Percentiles rank a stretch among this genome's conserved stretches.
These are phyloP conservation scores for Phaffomyces antillensis DNA, from an alignment of 805 yeast genomes.

Conservation along the genomic window DNA sequence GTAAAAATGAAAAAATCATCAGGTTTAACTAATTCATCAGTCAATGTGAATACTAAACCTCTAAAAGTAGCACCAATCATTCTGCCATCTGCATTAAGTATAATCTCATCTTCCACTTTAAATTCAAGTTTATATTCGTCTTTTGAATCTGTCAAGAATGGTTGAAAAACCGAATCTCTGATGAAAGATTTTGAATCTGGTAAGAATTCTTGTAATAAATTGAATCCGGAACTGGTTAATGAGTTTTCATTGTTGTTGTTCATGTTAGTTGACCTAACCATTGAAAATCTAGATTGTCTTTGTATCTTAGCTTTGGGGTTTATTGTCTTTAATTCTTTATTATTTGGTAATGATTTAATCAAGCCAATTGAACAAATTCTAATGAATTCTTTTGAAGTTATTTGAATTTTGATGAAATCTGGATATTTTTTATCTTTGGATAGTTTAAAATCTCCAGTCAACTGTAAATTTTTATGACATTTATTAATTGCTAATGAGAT, in stretches of 20 bases:
- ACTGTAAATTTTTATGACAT: slow-evolving; percentile 42
- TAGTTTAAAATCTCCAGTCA: slow-evolving; percentile 62
- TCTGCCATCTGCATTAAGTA: slow-evolving; percentile 43
- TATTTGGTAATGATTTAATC: slow-evolving; percentile 33
- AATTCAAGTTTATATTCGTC: slow-evolving; percentile 11
- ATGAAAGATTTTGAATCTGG: slow-evolving; percentile 30
- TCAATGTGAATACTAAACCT: slow-evolving; percentile 56
- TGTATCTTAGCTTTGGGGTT: slow-evolving; percentile 16
- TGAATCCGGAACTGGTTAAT: slow-evolving; percentile 24
- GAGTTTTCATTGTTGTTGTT: slow-evolving; percentile 9
- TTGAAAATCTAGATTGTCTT: slow-evolving; percentile 29
- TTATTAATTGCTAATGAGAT: slow-evolving; percentile 43
- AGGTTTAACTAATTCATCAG: slow-evolving; percentile 58
- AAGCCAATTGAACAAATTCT: slow-evolving; percentile 55
- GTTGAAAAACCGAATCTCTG: slow-evolving; percentile 31
- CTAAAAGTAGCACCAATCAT: slow-evolving; percentile 66
- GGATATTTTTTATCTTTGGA: slow-evolving; percentile 57
- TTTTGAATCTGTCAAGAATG: slow-evolving; percentile 25
- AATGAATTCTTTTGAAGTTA: slow-evolving; percentile 56
- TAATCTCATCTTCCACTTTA: slow-evolving; percentile 36
- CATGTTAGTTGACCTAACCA: slow-evolving; percentile 24
- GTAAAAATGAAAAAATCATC: slow-evolving; percentile 65
- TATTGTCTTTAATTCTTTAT: slow-evolving; percentile 16
- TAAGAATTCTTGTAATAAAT: slow-evolving; percentile 27
- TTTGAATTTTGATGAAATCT: slow-evolving; percentile 49